Evolutionary conservation across 352 stramenopile genomes (phyloP).

Genomic region (Globisporangium apiculatum): DNA sequence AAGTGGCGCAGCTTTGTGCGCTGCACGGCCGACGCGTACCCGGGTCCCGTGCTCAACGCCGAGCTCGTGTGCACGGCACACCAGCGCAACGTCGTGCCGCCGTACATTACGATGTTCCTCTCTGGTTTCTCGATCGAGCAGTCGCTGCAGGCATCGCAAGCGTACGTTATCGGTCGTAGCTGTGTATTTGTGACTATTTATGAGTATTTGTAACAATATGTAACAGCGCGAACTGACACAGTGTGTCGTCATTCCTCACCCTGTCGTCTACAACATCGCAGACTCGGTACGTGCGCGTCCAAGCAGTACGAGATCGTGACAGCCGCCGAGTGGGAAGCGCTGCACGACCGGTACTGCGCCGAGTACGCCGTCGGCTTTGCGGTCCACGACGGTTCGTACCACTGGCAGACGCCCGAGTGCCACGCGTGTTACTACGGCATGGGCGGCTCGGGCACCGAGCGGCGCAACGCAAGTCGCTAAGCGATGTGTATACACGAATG

Average conservation of each 20-base stretch:
- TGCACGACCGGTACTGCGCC: constrained; percentile 72
- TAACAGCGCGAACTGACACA: not conserved
- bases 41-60: constrained; percentile 72
- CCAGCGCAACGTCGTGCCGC: constrained; percentile 68
- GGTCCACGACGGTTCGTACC: constrained; percentile 67
- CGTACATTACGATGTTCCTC: constrained; percentile 85
- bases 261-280: constrained; percentile 5
- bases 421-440: constrained; percentile 78
- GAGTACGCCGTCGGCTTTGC: constrained; percentile 82
- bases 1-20: constrained; percentile 75
- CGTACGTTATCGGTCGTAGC: constrained; percentile 23
- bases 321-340: constrained; percentile 66
- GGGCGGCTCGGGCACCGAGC: constrained; percentile 22
- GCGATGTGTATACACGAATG: no score
- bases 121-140: constrained; percentile 74
- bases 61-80: constrained; percentile 78
- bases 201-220: not conserved
- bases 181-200: not conserved
- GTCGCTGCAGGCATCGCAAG: constrained; percentile 66
- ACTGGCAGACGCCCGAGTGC: constrained; percentile 79
- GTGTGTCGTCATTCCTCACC: not conserved
- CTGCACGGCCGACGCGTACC: constrained; percentile 42
- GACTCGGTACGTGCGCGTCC: constrained; percentile 36
- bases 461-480: constrained; percentile 42
- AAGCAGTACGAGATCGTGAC: constrained; percentile 87